Percentiles rank a stretch among this genome's conserved stretches.
Evolutionary conservation across 306 rosid genomes (phyloP).

Genomic region (Castanospermum australe): DNA sequence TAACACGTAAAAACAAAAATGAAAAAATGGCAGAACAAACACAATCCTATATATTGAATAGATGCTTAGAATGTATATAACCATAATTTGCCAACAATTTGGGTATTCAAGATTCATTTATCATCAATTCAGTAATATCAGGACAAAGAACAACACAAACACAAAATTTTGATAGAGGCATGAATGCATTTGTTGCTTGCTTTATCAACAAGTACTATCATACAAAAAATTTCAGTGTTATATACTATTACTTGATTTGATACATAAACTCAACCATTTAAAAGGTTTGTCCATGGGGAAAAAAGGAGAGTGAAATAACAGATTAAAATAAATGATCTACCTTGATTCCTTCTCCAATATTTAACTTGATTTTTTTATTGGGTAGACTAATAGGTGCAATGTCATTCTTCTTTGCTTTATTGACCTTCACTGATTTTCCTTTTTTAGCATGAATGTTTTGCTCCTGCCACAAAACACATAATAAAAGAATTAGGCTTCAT

Average conservation of each 20-base stretch:
- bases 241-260: not conserved
- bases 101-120: not conserved
- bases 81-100: not conserved
- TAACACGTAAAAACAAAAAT: not conserved
- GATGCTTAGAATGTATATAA: not conserved
- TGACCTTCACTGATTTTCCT: constrained; percentile 62
- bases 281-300: not conserved
- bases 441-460: constrained; percentile 50
- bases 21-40: not conserved
- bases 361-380: constrained; percentile 77
- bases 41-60: not conserved
- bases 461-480: constrained; percentile 54
- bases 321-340: constrained; percentile 43
- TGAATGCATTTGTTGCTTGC: not conserved
- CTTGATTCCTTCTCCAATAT: constrained; percentile 81
- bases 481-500: not conserved
- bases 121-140: not conserved
- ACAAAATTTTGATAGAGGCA: not conserved
- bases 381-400: constrained; percentile 41
- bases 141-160: not conserved
- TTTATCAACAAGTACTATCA: not conserved
- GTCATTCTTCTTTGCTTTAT: constrained; percentile 65
- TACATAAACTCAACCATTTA: not conserved
- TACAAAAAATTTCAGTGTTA: not conserved
- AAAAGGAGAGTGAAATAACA: not conserved